Conservation (phyloP, 177 flowering plant genomes). For the Vitis hybrid region DNA sequence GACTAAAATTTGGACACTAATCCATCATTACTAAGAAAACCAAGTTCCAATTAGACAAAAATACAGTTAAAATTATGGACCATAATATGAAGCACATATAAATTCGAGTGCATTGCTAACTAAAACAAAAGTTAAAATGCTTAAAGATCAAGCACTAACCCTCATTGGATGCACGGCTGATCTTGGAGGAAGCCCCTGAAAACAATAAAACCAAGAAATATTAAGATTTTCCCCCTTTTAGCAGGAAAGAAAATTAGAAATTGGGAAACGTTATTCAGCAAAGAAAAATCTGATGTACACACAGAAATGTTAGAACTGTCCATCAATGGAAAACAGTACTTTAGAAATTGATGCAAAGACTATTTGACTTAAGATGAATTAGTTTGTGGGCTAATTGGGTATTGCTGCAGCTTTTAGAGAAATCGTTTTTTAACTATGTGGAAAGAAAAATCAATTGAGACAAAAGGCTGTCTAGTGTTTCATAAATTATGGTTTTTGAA, state of each 20-base stretch:
- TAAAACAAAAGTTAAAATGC: not conserved
- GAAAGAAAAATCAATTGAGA: too few relatives aligned
- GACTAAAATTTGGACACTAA: not conserved
- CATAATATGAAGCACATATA: not conserved
- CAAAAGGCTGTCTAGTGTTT: too few relatives aligned
- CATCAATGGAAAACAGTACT: too few relatives aligned
- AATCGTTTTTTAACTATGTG: too few relatives aligned
- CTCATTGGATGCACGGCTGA: constrained; percentile 98
- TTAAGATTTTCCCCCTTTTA: not conserved
- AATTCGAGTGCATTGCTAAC: not conserved
- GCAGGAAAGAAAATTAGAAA: too few relatives aligned
- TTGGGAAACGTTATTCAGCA: not conserved
- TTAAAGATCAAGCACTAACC: constrained; percentile 49
- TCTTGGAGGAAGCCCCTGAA: constrained; percentile 99
- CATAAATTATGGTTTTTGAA: too few relatives aligned
- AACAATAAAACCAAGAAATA: constrained; percentile 6
- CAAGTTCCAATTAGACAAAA: not conserved
- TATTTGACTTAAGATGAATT: too few relatives aligned
- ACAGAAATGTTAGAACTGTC: not conserved
- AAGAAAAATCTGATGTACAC: not conserved
- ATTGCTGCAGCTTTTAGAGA: too few relatives aligned
- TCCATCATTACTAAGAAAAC: not conserved
- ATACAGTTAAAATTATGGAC: not conserved
- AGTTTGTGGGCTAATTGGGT: too few relatives aligned
- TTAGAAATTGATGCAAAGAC: too few relatives aligned